A percentile compares a stretch with the other conserved stretches of the same genome.
Conservation (phyloP, 495 filamentous ascomycete genomes). For the Sabuloglossum arenarium region DNA sequence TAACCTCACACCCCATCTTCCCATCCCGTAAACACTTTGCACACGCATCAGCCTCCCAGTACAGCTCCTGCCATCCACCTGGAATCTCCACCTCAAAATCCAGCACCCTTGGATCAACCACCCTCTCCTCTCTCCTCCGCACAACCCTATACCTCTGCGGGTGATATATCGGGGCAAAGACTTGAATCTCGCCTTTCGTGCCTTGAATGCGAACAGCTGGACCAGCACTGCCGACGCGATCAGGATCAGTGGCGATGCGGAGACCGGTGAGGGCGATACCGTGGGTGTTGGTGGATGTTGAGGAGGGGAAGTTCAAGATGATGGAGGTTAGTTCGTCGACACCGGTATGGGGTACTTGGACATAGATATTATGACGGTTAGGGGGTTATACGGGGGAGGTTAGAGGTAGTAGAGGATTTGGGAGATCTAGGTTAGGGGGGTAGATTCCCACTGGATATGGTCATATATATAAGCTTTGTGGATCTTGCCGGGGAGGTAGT, state of each 20-base stretch:
- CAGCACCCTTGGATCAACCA: conserved; percentile 10
- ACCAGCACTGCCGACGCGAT: conserved; percentile 35
- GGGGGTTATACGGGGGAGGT: conserved; percentile 26
- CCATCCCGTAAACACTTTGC: conserved; percentile 69
- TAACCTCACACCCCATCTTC: conserved; percentile 48
- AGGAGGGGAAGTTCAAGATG: conserved; percentile 48
- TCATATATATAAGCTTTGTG: background rate
- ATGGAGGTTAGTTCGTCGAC: conserved; percentile 69
- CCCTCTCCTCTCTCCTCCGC: conserved; percentile 13
- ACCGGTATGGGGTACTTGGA: conserved; percentile 60
- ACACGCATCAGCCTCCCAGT: conserved; percentile 87
- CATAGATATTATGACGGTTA: conserved; percentile 39
- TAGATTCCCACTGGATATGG: conserved; percentile 51
- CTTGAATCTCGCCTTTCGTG: conserved; percentile 68
- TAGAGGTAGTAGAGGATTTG: conserved; percentile 75
- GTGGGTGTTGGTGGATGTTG: conserved; percentile 25
- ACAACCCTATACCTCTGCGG: conserved; percentile 44
- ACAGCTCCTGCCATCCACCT: conserved; percentile 70
- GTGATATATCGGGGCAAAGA: conserved; percentile 50
- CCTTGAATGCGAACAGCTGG: conserved; percentile 69
- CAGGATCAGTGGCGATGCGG: conserved; percentile 44
- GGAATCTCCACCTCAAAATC: conserved; percentile 36
- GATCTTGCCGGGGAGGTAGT: background rate
- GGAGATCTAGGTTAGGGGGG: conserved; percentile 81
- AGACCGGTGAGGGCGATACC: conserved; percentile 66